Evolutionary conservation across 306 rosid genomes (phyloP).

Genomic region (Leucaena leucocephala): DNA sequence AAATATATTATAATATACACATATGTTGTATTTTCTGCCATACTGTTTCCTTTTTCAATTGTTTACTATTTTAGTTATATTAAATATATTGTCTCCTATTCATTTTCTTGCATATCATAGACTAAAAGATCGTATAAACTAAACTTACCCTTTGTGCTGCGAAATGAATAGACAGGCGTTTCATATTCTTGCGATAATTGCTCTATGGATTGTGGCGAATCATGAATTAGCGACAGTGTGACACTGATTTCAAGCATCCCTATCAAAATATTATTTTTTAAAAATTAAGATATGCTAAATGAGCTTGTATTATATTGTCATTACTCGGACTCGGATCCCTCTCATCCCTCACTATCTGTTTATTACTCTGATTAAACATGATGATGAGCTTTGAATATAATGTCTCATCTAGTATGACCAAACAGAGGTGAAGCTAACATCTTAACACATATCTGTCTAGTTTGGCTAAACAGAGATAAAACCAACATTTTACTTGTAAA

Average conservation of each 20-base stretch:
- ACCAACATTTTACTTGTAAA: not conserved
- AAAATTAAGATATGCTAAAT: not conserved
- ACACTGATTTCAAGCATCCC: not conserved
- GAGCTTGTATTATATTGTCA: not conserved
- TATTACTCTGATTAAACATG: not conserved
- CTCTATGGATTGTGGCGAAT: not conserved
- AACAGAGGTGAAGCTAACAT: not conserved
- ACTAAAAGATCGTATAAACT: not conserved
- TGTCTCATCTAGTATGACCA: not conserved
- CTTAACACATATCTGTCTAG: not conserved
- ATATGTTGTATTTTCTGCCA: not conserved
- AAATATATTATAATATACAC: not conserved
- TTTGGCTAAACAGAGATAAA: not conserved
- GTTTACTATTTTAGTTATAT: too few species aligned
- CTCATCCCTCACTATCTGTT: not conserved
- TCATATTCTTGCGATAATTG: not conserved
- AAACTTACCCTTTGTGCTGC: not conserved
- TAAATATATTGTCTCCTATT: not conserved
- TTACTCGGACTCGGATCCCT: not conserved
- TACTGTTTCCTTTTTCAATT: too few species aligned
- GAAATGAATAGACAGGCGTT: not conserved
- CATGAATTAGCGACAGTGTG: not conserved
- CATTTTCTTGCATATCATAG: not conserved
- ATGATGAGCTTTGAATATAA: not conserved
- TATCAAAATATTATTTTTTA: not conserved